Percentiles rank a stretch among this genome's conserved stretches.
These are phyloP conservation scores for Phytophthora pisi DNA, from an alignment of 352 stramenopile species.

Conservation along the genomic window DNA sequence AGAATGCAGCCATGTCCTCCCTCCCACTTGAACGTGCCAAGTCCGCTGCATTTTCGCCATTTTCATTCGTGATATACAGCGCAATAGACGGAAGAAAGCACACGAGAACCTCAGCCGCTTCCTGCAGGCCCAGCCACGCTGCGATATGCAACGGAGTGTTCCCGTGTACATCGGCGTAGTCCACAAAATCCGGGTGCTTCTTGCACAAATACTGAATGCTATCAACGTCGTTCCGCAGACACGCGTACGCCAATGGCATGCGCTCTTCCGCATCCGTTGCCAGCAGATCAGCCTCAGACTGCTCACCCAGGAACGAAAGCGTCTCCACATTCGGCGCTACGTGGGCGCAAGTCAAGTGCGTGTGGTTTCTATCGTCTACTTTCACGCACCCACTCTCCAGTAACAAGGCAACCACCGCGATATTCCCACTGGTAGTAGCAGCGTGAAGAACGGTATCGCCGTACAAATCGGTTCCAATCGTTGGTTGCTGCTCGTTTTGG, in stretches of 20 bases:
- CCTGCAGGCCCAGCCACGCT: constrained; percentile 46
- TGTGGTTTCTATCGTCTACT: constrained; percentile 51
- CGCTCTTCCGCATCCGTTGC: constrained; percentile 56
- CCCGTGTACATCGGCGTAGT: constrained; percentile 68
- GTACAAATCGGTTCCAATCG: constrained; percentile 43
- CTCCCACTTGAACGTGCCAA: constrained; percentile 45
- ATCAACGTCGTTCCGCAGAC: constrained; percentile 50
- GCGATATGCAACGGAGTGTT: constrained; percentile 73
- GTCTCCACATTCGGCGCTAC: constrained; percentile 44
- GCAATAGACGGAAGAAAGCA: constrained; percentile 49
- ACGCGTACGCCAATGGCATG: constrained; percentile 70
- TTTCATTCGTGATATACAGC: constrained; percentile 60
- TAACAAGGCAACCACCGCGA: constrained; percentile 39
- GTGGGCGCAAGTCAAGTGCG: constrained; percentile 46
- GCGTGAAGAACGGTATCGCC: constrained; percentile 71
- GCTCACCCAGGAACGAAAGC: constrained; percentile 46
- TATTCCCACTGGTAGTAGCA: constrained; percentile 44
- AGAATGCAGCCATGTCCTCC: constrained; percentile 24
- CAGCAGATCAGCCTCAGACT: constrained; percentile 56
- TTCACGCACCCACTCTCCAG: constrained; percentile 46
- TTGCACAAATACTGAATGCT: constrained; percentile 61
- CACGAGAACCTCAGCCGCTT: constrained; percentile 43
- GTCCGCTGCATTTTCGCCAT: constrained; percentile 49
- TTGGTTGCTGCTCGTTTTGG: constrained; percentile 6
- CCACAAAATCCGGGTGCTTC: constrained; percentile 65